Conservation (phyloP, 2,329 filamentous ascomycete genomes). For the Scedosporium aurantiacum region DNA sequence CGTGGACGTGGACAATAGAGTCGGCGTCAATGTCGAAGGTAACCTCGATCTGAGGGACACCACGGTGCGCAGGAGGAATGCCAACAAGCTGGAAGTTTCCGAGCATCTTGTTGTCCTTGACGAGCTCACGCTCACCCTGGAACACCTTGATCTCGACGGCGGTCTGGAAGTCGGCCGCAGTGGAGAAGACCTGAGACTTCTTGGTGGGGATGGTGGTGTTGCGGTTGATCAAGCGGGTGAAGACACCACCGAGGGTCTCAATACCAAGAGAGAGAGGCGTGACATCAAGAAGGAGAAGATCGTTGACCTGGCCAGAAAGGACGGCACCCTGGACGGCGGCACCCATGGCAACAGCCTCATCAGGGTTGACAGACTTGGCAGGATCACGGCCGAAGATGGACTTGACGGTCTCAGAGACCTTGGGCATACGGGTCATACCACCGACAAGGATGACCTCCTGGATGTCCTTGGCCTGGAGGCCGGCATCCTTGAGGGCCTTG, state of each 20-base stretch:
- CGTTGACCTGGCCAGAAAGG: constrained; percentile 91
- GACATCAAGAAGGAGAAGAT: constrained; percentile 88
- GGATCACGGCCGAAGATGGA: constrained; percentile 92
- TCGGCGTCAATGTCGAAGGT: constrained; percentile 98
- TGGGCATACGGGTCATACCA: constrained; percentile 99
- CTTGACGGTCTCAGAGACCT: constrained; percentile 94
- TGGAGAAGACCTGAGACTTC: constrained; percentile 98
- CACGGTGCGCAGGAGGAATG: constrained; percentile 90
- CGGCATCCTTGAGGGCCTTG: constrained; percentile 94
- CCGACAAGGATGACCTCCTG: constrained; percentile 96
- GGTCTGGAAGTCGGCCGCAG: constrained; percentile 94
- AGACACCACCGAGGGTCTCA: constrained; percentile 94
- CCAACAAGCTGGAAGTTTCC: constrained; percentile 99
- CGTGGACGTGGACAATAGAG: constrained; percentile 94
- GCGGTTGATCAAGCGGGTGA: constrained; percentile 95
- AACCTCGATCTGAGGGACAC: constrained; percentile 93
- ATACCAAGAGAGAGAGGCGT: constrained; percentile 96
- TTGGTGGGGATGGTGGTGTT: constrained; percentile 99
- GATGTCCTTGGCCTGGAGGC: constrained; percentile 83
- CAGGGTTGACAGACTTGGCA: constrained; percentile 96
- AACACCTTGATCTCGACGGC: constrained; percentile 99
- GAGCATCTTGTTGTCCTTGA: constrained; percentile 95
- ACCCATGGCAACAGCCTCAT: constrained; percentile 96
- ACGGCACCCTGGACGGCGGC: constrained; percentile 96
- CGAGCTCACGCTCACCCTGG: constrained; percentile 99